Conservation (phyloP, 441 rosid genomes). For the Adansonia madagascariensis region DNA sequence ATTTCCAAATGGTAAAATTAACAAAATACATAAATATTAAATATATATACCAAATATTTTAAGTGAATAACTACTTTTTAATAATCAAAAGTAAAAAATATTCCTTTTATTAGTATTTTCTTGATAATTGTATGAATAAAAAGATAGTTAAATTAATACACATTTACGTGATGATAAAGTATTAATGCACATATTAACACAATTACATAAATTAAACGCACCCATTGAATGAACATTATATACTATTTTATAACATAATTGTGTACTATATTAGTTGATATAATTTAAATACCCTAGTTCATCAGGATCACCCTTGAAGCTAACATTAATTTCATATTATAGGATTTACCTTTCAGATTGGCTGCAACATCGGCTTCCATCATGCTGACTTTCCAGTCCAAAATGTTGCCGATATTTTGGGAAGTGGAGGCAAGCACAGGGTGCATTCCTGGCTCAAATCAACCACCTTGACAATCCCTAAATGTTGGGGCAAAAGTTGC, state of each 20-base stretch:
- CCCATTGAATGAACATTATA: background rate
- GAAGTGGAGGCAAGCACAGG: background rate
- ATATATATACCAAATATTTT: background rate
- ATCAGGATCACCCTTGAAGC: background rate
- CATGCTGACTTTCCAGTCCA: background rate
- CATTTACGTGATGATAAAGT: background rate
- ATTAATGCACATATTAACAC: background rate
- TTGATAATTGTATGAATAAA: background rate
- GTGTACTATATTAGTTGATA: background rate
- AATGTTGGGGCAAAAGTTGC: slow-evolving; percentile 14
- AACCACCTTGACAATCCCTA: background rate
- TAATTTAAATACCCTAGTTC: background rate
- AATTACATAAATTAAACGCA: background rate
- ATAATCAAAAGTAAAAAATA: background rate
- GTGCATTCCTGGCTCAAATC: background rate
- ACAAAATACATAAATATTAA: background rate
- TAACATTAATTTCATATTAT: background rate
- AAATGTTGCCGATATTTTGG: background rate
- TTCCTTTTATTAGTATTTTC: background rate
- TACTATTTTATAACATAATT: background rate
- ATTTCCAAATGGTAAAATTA: background rate
- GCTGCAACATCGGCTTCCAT: slow-evolving; percentile 14
- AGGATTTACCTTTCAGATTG: slow-evolving; percentile 10
- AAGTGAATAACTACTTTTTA: background rate
- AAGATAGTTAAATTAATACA: background rate